Conservation (phyloP, 192 early-diverging fungal genomes). For the Rhizophagus sp. region DNA sequence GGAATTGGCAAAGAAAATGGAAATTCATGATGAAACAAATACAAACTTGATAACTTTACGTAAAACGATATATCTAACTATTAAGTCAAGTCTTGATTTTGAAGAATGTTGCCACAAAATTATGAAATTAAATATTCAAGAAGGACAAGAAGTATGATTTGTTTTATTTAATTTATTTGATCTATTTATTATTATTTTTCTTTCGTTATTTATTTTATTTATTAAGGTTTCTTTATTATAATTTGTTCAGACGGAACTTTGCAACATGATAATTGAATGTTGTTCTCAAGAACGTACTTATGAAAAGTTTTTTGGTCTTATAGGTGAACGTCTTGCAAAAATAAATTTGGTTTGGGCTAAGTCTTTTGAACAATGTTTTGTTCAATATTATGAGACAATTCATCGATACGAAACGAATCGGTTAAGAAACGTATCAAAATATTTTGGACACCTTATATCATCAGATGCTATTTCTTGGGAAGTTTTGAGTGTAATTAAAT, state of each 20-base stretch:
- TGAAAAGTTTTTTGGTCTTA: conserved; percentile 88
- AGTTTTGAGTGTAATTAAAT: conserved; percentile 70
- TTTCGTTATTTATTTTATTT: not conserved
- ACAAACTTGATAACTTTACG: conserved; percentile 86
- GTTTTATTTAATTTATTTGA: not conserved
- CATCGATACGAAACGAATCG: conserved; percentile 93
- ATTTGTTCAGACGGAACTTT: conserved; percentile 72
- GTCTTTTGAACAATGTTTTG: conserved; percentile 78
- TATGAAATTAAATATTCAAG: conserved; percentile 79
- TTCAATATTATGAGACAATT: conserved; percentile 84
- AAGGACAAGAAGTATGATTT: conserved; percentile 70
- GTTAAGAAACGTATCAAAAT: conserved; percentile 89
- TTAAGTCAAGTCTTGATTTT: conserved; percentile 93
- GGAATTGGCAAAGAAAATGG: conserved; percentile 50
- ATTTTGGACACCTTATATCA: conserved; percentile 84
- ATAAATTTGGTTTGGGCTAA: conserved; percentile 77
- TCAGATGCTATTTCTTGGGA: conserved; percentile 86
- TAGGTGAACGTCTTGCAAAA: conserved; percentile 92
- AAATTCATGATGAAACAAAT: conserved; percentile 89
- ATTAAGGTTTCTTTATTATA: not conserved
- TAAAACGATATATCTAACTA: conserved; percentile 92
- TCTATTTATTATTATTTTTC: no score
- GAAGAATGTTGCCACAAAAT: conserved; percentile 97
- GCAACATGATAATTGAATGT: conserved; percentile 97
- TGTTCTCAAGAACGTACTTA: conserved; percentile 95